Evolutionary conservation across 192 early-diverging fungal species (phyloP).

Genomic region (Entomortierella parvispora): DNA sequence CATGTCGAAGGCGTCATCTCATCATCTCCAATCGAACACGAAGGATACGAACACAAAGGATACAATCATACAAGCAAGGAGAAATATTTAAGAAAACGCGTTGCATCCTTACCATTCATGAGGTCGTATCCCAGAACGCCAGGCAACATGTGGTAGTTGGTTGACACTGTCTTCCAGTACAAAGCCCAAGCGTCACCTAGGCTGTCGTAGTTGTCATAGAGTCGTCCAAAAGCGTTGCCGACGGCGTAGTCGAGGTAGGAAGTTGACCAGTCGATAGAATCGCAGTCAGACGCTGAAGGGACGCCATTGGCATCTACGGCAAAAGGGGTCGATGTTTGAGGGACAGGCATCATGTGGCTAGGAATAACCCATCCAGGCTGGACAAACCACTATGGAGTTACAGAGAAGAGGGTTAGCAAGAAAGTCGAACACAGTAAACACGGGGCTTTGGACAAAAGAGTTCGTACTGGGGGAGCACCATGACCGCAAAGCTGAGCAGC

Average conservation of each 20-base stretch:
- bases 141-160: conserved; percentile 52
- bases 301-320: conserved; percentile 53
- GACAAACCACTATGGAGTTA: conserved; percentile 36
- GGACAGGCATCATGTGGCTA: conserved; percentile 40
- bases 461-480: conserved; percentile 58
- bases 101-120: conserved; percentile 69
- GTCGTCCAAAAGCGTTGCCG: conserved; percentile 58
- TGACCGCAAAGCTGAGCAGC: conserved; percentile 62
- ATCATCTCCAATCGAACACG: no score
- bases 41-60: no score
- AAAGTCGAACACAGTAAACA: no score
- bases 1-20: no score
- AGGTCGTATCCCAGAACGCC: conserved; percentile 73
- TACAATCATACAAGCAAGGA: no score
- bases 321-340: conserved; percentile 51
- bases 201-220: conserved; percentile 67
- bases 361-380: conserved; percentile 49
- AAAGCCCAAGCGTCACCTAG: conserved; percentile 64
- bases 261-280: conserved; percentile 53
- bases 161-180: conserved; percentile 67
- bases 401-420: conserved; percentile 4
- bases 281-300: conserved; percentile 46
- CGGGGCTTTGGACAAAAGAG: no score
- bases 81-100: no score
- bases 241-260: conserved; percentile 56